A percentile compares a stretch with the other conserved stretches of the same genome.
phyloP scores from a whole-genome alignment of 1,284 basidiomycete genomes.

The Ganoderma leucocontextum region DNA sequence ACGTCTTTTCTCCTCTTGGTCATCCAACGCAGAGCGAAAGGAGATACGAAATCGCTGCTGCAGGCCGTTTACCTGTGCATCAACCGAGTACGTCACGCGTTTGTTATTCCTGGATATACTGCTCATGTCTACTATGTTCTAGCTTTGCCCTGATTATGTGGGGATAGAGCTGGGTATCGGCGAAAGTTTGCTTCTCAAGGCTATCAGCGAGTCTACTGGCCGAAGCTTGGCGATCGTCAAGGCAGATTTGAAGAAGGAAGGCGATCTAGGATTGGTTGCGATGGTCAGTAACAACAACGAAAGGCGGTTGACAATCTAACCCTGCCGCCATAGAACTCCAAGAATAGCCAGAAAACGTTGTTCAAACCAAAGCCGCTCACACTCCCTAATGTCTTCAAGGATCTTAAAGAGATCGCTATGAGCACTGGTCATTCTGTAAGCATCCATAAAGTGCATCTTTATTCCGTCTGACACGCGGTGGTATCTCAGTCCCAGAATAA shows the following conservation, averaged over 20 bases:
- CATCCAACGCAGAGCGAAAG: slow-evolving; percentile 82
- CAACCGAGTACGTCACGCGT: slow-evolving; percentile 75
- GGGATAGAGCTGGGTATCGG: slow-evolving; percentile 98
- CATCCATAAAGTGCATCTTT: background rate
- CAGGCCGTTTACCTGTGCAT: slow-evolving; percentile 97
- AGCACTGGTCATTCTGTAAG: slow-evolving; percentile 83
- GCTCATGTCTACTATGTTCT: slow-evolving; percentile 15
- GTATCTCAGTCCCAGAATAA: slow-evolving; percentile 83
- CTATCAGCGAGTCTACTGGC: slow-evolving; percentile 95
- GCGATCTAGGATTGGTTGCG: slow-evolving; percentile 95
- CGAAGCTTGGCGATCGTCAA: slow-evolving; percentile 87
- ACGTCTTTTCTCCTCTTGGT: slow-evolving; percentile 92
- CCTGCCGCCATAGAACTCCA: slow-evolving; percentile 73
- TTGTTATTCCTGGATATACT: background rate
- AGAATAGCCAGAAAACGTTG: slow-evolving; percentile 93
- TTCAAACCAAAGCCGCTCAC: slow-evolving; percentile 95
- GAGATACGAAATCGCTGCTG: slow-evolving; percentile 77
- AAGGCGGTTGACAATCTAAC: background rate
- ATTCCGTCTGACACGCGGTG: background rate
- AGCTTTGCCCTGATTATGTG: slow-evolving; percentile 96
- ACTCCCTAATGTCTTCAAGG: slow-evolving; percentile 87
- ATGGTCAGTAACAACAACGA: slow-evolving; percentile 62
- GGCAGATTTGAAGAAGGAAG: slow-evolving; percentile 92
- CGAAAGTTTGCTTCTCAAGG: slow-evolving; percentile 94
- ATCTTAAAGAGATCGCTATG: slow-evolving; percentile 87